Conservation (phyloP, 1,284 basidiomycete genomes). For the Rhodotorula sp. region DNA sequence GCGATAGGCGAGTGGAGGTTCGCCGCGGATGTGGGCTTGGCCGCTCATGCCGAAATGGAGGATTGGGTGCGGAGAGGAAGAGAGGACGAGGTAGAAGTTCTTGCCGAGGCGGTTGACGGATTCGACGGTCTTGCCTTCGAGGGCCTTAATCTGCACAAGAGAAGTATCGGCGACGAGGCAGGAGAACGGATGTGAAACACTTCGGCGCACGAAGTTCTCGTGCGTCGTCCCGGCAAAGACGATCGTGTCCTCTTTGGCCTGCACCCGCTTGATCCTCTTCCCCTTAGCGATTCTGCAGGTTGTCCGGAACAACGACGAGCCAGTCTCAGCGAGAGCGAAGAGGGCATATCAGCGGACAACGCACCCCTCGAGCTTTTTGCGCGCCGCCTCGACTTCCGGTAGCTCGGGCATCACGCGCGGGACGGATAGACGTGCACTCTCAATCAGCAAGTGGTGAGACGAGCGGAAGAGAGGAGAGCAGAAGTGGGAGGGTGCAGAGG, state of each 20-base stretch:
- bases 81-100: slow-evolving; percentile 49
- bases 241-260: slow-evolving; percentile 65
- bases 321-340: not conserved
- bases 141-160: slow-evolving; percentile 57
- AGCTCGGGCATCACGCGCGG: slow-evolving; percentile 28
- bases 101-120: slow-evolving; percentile 72
- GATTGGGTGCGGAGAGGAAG: slow-evolving; percentile 13
- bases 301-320: not conserved
- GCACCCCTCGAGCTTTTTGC: slow-evolving; percentile 57
- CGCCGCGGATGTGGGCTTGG: slow-evolving; percentile 58
- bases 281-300: slow-evolving; percentile 55
- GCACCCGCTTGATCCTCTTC: slow-evolving; percentile 61
- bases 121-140: slow-evolving; percentile 61
- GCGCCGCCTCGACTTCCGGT: slow-evolving; percentile 70
- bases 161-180: not conserved
- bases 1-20: slow-evolving; percentile 64
- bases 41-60: slow-evolving; percentile 45
- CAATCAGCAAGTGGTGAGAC: not conserved
- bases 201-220: slow-evolving; percentile 63
- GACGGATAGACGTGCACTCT: no score
- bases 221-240: slow-evolving; percentile 66
- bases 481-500: no score
- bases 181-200: not conserved
- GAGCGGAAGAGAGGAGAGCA: not conserved
- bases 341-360: not conserved